Percentiles rank a stretch among this genome's conserved stretches.
Conservation (phyloP, 2,329 filamentous ascomycete genomes). For the Aspergillus sclerotialis region DNA sequence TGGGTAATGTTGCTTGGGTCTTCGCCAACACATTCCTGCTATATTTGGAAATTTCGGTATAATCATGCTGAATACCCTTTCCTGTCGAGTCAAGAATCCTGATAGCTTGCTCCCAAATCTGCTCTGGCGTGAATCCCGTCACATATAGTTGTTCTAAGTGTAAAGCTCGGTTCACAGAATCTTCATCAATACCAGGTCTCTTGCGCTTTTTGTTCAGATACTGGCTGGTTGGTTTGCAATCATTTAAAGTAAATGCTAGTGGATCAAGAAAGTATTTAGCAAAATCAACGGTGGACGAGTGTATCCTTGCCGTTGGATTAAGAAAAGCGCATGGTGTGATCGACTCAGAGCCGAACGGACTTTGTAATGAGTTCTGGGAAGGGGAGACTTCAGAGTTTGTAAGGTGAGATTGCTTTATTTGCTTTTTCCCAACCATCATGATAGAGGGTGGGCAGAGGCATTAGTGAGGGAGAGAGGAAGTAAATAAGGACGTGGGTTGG, state of each 20-base stretch:
- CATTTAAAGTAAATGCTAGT: constrained; percentile 65
- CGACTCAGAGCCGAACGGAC: constrained; percentile 35
- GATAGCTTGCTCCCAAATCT: constrained; percentile 91
- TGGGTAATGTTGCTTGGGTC: constrained; percentile 1
- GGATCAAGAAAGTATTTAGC: constrained; percentile 76
- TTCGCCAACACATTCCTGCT: constrained; percentile 6
- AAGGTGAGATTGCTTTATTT: too few species aligned
- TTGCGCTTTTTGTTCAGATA: constrained; percentile 71
- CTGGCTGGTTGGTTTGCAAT: constrained; percentile 62
- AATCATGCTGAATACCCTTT: constrained; percentile 45
- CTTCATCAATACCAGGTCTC: constrained; percentile 47
- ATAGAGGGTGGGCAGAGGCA: too few species aligned
- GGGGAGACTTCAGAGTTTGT: too few species aligned
- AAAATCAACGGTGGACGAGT: constrained; percentile 62
- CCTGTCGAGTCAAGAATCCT: constrained; percentile 66
- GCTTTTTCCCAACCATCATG: too few species aligned
- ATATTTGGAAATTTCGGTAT: constrained; percentile 29
- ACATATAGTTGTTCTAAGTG: constrained; percentile 78
- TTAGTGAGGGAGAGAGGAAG: too few species aligned
- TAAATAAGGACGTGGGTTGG: too few species aligned
- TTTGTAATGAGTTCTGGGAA: background rate
- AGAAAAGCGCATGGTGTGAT: constrained; percentile 66
- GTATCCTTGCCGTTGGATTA: constrained; percentile 61
- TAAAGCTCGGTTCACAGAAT: constrained; percentile 49
- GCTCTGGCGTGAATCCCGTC: constrained; percentile 77